Evolutionary conservation across 164 flowering plant species (phyloP).

Genomic region (Vitis rotundifolia): DNA sequence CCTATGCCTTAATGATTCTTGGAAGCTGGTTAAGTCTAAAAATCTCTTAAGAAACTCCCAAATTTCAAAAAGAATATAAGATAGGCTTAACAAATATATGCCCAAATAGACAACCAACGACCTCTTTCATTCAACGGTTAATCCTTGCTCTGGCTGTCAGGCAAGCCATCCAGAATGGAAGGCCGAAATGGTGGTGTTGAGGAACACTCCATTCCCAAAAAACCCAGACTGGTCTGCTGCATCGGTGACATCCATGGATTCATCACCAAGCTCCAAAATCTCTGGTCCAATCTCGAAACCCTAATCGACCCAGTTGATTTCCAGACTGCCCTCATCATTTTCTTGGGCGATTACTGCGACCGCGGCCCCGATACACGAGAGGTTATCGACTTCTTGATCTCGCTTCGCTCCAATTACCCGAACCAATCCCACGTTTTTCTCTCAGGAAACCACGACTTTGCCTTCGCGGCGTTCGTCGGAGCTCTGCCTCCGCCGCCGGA

Average conservation of each 20-base stretch:
- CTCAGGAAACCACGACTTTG: constrained; percentile 90
- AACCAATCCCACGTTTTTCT: constrained; percentile 82
- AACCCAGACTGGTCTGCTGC: constrained; percentile 47
- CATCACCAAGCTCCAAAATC: constrained; percentile 66
- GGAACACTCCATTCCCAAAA: neutral
- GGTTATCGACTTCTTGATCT: constrained; percentile 68
- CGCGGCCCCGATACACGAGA: constrained; percentile 73
- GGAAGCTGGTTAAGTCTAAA: no score
- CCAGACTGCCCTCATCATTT: constrained; percentile 63
- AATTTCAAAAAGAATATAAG: no score
- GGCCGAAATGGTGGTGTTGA: neutral
- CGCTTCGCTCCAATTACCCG: constrained; percentile 66
- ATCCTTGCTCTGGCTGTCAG: no score
- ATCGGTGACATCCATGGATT: constrained; percentile 93
- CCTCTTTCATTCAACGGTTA: no score
- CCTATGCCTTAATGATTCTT: no score
- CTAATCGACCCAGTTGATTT: constrained; percentile 45
- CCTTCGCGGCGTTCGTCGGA: constrained; percentile 79
- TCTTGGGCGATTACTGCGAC: constrained; percentile 96
- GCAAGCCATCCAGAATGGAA: neutral
- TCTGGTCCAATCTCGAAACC: constrained; percentile 83
- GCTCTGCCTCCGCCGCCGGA: constrained; percentile 57
- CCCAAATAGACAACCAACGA: no score
- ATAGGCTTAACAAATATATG: no score
- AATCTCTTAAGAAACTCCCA: no score